Evolutionary conservation across 2,329 filamentous ascomycete genomes (phyloP).

Genomic region (Aureobasidium zeae): DNA sequence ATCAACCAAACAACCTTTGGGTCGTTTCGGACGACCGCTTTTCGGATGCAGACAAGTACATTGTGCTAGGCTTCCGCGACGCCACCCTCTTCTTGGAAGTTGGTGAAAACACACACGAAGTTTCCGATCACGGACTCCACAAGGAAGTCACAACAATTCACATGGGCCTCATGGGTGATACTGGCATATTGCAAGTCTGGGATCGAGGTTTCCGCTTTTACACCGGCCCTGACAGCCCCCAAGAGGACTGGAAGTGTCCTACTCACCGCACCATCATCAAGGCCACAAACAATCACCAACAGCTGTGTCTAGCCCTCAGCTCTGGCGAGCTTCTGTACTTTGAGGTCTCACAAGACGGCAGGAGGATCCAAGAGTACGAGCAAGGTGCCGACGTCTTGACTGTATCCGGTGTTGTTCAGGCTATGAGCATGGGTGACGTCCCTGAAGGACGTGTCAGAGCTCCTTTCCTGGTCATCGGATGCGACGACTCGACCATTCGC

Average conservation of each 20-base stretch:
- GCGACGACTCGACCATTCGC: constrained; percentile 90
- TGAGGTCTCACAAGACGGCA: constrained; percentile 88
- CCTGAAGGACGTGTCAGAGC: constrained; percentile 83
- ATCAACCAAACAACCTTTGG: constrained; percentile 87
- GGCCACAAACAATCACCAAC: constrained; percentile 83
- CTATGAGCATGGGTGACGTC: constrained; percentile 84
- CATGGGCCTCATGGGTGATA: constrained; percentile 87
- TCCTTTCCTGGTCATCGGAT: constrained; percentile 90
- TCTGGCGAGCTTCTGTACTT: constrained; percentile 98
- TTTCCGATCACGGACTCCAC: constrained; percentile 86
- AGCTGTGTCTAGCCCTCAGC: constrained; percentile 87
- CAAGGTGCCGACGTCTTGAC: constrained; percentile 69
- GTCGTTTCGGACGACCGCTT: constrained; percentile 76
- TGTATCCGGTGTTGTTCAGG: constrained; percentile 92
- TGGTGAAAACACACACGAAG: constrained; percentile 92
- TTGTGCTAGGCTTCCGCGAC: constrained; percentile 86
- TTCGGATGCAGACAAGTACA: constrained; percentile 87
- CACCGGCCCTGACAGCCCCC: constrained; percentile 17
- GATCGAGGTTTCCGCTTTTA: constrained; percentile 19
- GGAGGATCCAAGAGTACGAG: constrained; percentile 69
- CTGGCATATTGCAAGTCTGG: constrained; percentile 32
- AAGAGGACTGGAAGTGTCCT: constrained; percentile 38
- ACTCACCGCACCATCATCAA: constrained; percentile 93
- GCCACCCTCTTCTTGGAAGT: constrained; percentile 88
- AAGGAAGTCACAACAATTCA: constrained; percentile 81